A percentile compares a stretch with the other conserved stretches of the same genome.
Conservation (phyloP, 2,329 filamentous ascomycete genomes). For the Ascochyta pisi region DNA sequence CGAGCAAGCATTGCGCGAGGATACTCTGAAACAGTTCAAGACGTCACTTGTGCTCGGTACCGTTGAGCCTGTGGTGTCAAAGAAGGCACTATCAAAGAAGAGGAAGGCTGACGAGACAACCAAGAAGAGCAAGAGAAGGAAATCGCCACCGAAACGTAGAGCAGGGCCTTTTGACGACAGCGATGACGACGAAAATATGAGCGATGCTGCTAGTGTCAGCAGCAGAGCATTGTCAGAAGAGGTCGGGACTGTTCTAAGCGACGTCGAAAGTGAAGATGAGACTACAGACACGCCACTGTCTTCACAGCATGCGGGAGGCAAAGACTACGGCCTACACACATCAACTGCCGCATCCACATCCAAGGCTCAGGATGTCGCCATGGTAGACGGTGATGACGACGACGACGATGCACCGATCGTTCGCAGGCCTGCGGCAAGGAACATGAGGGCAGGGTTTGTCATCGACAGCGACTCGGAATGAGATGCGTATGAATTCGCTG, state of each 20-base stretch:
- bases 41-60: conserved; percentile 54
- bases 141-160: conserved; percentile 39
- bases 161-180: conserved; percentile 39
- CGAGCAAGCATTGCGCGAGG: conserved; percentile 72
- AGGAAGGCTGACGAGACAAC: conserved; percentile 38
- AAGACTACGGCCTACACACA: conserved; percentile 24
- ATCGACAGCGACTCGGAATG: conserved; percentile 55
- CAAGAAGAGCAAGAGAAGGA: conserved; percentile 40
- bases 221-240: conserved; percentile 39
- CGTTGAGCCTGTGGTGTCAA: conserved; percentile 39
- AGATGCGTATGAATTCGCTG: conserved; percentile 5
- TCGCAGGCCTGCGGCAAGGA: conserved; percentile 46
- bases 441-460: conserved; percentile 52
- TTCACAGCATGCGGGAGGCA: conserved; percentile 41
- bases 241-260: conserved; percentile 21
- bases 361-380: conserved; percentile 29
- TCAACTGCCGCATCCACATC: neutral
- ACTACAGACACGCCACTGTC: conserved; percentile 51
- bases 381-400: conserved; percentile 45
- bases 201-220: conserved; percentile 27
- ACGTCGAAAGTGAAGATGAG: conserved; percentile 39
- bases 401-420: conserved; percentile 42
- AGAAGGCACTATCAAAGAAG: conserved; percentile 45
- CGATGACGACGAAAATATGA: conserved; percentile 35
- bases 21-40: conserved; percentile 58